Percentiles rank a stretch among this genome's conserved stretches.
Evolutionary conservation across 2,329 filamentous ascomycete species (phyloP).

Genomic region (Penicillium sp.): DNA sequence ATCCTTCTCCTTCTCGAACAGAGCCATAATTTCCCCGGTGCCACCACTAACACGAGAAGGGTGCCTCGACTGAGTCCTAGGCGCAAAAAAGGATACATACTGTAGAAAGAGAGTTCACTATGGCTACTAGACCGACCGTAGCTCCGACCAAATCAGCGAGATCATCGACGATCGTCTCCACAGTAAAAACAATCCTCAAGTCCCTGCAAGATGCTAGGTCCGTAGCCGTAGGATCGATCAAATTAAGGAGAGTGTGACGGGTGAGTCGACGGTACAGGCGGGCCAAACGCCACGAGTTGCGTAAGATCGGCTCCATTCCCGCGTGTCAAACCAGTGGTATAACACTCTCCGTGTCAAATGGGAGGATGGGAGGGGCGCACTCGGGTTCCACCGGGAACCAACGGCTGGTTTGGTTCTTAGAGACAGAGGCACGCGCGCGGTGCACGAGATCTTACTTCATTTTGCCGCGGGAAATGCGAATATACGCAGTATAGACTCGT

Average conservation of each 20-base stretch:
- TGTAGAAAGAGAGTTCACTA: background rate
- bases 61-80: background rate
- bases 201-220: background rate
- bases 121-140: conserved; percentile 3
- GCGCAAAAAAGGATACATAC: background rate
- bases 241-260: background rate
- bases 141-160: conserved; percentile 4
- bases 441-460: conserved; percentile 9
- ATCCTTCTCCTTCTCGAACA: background rate
- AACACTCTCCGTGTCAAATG: background rate
- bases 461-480: background rate
- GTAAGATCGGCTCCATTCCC: conserved; percentile 23
- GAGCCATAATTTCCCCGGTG: background rate
- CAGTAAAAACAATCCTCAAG: background rate
- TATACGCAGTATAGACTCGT: background rate
- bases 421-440: conserved; percentile 9
- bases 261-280: background rate
- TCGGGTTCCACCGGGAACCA: conserved; percentile 20
- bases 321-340: conserved; percentile 18
- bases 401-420: conserved; percentile 14
- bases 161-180: conserved; percentile 8
- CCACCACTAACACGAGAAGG: background rate
- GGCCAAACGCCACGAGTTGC: conserved; percentile 3
- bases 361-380: no score
- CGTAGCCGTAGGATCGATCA: background rate